These are phyloP conservation scores for Zygosaccharomyces siamensis DNA, from an alignment of 805 yeast species.

Conservation along the genomic window DNA sequence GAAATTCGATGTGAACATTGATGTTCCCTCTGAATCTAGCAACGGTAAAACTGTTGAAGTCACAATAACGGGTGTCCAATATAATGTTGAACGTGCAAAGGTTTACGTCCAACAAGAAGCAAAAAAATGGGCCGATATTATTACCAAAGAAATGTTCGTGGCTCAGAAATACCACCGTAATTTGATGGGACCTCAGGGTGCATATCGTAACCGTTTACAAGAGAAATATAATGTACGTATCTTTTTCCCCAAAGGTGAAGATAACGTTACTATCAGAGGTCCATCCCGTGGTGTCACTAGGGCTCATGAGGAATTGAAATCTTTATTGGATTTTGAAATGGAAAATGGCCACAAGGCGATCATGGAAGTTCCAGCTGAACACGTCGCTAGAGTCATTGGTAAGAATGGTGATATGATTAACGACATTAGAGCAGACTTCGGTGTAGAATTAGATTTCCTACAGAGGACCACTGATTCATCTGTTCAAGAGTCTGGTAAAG, in stretches of 20 bases:
- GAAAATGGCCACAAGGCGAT: slow-evolving; percentile 70
- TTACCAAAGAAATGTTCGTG: slow-evolving; percentile 55
- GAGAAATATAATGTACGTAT: slow-evolving; percentile 81
- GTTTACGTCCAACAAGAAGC: slow-evolving; percentile 52
- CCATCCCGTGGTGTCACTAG: slow-evolving; percentile 85
- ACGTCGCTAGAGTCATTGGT: slow-evolving; percentile 86
- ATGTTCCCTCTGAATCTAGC: slow-evolving; percentile 50
- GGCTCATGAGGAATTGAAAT: slow-evolving; percentile 79
- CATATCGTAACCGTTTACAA: slow-evolving; percentile 76
- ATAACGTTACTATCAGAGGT: slow-evolving; percentile 68
- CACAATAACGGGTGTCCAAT: slow-evolving; percentile 68
- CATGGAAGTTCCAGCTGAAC: slow-evolving; percentile 63
- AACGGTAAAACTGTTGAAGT: slow-evolving; percentile 44
- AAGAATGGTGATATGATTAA: slow-evolving; percentile 79
- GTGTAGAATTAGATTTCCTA: slow-evolving; percentile 48
- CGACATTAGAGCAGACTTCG: slow-evolving; percentile 61
- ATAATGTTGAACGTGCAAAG: slow-evolving; percentile 70
- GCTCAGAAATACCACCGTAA: slow-evolving; percentile 76
- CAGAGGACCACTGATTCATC: slow-evolving; percentile 38
- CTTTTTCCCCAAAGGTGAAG: slow-evolving; percentile 64
- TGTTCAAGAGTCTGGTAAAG: slow-evolving; percentile 46
- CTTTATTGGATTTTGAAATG: slow-evolving; percentile 76
- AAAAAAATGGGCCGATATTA: slow-evolving; percentile 80
- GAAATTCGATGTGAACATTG: slow-evolving; percentile 70
- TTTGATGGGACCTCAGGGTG: slow-evolving; percentile 79